A percentile compares a stretch with the other conserved stretches of the same genome.
phyloP scores from a whole-genome alignment of 805 yeast genomes.

The Grigorovia jiainica region DNA sequence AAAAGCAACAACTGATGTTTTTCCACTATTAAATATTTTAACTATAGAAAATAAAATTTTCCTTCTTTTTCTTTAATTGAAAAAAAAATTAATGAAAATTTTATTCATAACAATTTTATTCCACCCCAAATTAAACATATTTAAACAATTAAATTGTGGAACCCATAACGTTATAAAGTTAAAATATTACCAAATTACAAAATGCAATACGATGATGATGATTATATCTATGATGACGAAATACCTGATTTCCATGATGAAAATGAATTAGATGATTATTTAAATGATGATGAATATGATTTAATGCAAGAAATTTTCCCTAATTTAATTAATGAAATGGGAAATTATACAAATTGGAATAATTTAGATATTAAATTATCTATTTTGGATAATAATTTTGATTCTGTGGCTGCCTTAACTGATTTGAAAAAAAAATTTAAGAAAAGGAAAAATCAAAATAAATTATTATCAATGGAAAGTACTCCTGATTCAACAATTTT shows the following conservation, averaged over 20 bases:
- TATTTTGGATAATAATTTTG: constrained; percentile 43
- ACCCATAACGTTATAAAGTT: too few species aligned
- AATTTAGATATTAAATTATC: constrained; percentile 42
- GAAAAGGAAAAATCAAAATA: constrained; percentile 23
- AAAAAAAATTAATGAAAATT: not conserved
- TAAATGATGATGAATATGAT: constrained; percentile 30
- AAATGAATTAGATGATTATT: constrained; percentile 30
- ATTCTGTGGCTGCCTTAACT: constrained; percentile 35
- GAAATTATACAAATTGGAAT: constrained; percentile 34
- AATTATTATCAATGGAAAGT: constrained; percentile 2
- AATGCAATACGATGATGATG: constrained; percentile 21
- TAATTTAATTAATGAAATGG: constrained; percentile 30
- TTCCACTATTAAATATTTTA: too few species aligned
- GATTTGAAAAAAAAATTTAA: constrained; percentile 28
- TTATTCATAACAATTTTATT: too few species aligned
- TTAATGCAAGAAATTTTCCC: constrained; percentile 41
- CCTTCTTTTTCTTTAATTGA: too few species aligned
- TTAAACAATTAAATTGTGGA: too few species aligned
- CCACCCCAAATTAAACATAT: too few species aligned
- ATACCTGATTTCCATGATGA: constrained; percentile 31
- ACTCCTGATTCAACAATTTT: not conserved
- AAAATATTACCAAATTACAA: too few species aligned
- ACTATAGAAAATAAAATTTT: too few species aligned
- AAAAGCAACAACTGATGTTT: too few species aligned
- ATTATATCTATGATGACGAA: constrained; percentile 23